Base-by-base conservation (phyloP, 805 yeast genomes). In the Saturnispora quitensis region DNA sequence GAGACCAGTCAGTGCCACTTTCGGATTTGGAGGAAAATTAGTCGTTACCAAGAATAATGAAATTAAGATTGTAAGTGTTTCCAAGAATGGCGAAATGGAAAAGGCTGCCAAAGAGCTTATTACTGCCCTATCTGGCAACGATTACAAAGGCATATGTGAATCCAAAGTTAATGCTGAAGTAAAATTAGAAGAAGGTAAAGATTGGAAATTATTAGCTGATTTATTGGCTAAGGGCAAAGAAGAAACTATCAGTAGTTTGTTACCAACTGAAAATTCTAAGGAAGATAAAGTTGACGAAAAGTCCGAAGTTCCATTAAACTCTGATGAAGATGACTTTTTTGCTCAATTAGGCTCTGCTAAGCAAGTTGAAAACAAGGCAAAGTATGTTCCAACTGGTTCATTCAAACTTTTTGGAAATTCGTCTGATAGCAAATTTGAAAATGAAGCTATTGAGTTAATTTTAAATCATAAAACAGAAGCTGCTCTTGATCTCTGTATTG, bases 1-100 rank as follows among this genome's bases (percentile, higher is more conserved):
- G 55, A 75, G 84, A 57, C 89, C 89, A 12, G 74, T 78, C 5
- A 74, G 84, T 47, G 96, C 84, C 13, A 72, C 81, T 2, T 93
- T 95, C 75, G 98, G 96, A 0, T 91, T 89, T 70, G 99, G 99
- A 55, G 96, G 96, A 50, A 89, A 88, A 69, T 66, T 93, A 40
- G 90, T 85, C 4, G 66, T 73, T 12, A 70, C 73, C 9, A 53
- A 56, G 9, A 68, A 67, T 49, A 70, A 72, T 46, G 52, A 53
- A 13, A 53, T 62, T 42, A 60, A 62, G 20, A 47, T 59, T 27
- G 51, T 51, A 17, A 45, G 33, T 13, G 77, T 76, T 58, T 65
- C 75, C 65, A 60, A 70, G 10, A 74, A 72, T 48, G 69, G 66
- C 13, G 56, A 61, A n/a, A 58, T 71, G 15, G 65, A 66, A 25